A percentile compares a stretch with the other conserved stretches of the same genome.
Conservation (phyloP, 2,329 filamentous ascomycete species). For the Plectosphaerella cucumerina region DNA sequence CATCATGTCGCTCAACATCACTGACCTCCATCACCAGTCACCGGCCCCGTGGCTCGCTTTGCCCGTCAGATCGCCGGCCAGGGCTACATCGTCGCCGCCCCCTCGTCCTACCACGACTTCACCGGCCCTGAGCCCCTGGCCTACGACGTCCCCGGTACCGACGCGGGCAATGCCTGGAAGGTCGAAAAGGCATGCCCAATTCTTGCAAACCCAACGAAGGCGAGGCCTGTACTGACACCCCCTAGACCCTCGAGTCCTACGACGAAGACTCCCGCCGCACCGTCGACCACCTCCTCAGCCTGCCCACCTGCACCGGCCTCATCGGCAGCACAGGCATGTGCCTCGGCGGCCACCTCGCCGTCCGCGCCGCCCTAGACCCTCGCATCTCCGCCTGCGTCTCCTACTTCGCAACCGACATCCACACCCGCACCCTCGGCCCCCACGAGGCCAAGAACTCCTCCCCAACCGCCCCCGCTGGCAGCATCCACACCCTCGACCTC, state of each 20-base stretch:
- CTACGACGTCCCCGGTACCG: slow-evolving; percentile 85
- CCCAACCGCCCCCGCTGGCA: slow-evolving; percentile 27
- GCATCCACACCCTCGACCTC: slow-evolving; percentile 48
- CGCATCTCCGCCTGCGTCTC: slow-evolving; percentile 74
- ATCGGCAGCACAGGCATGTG: slow-evolving; percentile 88
- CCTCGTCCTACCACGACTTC: slow-evolving; percentile 92
- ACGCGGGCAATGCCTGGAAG: slow-evolving; percentile 84
- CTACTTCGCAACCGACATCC: slow-evolving; percentile 92
- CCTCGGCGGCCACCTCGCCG: slow-evolving; percentile 80
- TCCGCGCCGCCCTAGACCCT: slow-evolving; percentile 63
- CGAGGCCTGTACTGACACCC: background rate
- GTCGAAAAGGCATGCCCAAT: slow-evolving; percentile 67
- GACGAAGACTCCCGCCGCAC: slow-evolving; percentile 71
- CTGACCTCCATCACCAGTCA: slow-evolving; percentile 51
- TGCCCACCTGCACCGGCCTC: slow-evolving; percentile 73
- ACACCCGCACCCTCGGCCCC: slow-evolving; percentile 70
- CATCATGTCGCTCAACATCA: background rate
- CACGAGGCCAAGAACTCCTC: slow-evolving; percentile 43
- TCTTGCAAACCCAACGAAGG: background rate
- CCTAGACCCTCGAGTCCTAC: slow-evolving; percentile 75
- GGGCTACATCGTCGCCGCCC: slow-evolving; percentile 88
- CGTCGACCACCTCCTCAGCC: slow-evolving; percentile 65
- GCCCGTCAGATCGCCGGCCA: slow-evolving; percentile 88
- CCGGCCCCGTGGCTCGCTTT: slow-evolving; percentile 84
- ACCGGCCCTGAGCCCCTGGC: slow-evolving; percentile 76